Base-by-base conservation (phyloP, 164 flowering plant species). In the Piper betle region DNA sequence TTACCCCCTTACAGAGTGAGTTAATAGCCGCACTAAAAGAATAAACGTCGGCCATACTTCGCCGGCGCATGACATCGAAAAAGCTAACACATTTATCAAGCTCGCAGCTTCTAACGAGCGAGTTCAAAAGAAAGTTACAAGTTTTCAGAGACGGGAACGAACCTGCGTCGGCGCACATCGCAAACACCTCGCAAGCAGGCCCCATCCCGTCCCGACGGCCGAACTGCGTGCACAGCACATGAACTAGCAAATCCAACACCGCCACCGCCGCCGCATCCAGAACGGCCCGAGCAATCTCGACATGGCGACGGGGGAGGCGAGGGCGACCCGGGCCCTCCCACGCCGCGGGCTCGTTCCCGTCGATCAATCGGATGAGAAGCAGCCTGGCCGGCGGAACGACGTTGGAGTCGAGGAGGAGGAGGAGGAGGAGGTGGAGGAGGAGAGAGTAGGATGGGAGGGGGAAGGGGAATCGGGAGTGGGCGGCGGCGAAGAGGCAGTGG, bases 321-420 rank as follows among this genome's bases (percentile, higher is more conserved):
- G 33, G 33, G 33, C 33, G 42, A 2, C 50, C n/a, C n/a, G n/a
- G n/a, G n/a, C n/a, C n/a, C n/a, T 65, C 63, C 65, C 70, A 71
- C 50, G 57, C 61, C 62, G 67, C 75, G 0, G 81, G 72, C 41
- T 82, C n/a, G 55, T 84, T 84, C 55, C 69, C 65, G 77, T 84
- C 87, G 38, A 87, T 82, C 67, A 90, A 69, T n/a, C 81, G 82
- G 37, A 80, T 81, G 67, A 90, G 71, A 40, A 87, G 69, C 72
- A 78, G 68, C 37, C 90, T 72, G 15, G 95, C 90, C 53, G 87
- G 77, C 0, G 68, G 55, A 18, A 60, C 59, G 37, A 75, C 71
- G 66, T 73, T 69, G 15, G 78, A 71, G 38, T 1, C 19, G n/a
- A n/a, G n/a, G n/a, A n/a, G n/a, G n/a, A n/a, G n/a, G n/a, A n/a